Evolutionary conservation across 2,329 filamentous ascomycete genomes (phyloP).

Genomic region (Celoporthe dispersa): DNA sequence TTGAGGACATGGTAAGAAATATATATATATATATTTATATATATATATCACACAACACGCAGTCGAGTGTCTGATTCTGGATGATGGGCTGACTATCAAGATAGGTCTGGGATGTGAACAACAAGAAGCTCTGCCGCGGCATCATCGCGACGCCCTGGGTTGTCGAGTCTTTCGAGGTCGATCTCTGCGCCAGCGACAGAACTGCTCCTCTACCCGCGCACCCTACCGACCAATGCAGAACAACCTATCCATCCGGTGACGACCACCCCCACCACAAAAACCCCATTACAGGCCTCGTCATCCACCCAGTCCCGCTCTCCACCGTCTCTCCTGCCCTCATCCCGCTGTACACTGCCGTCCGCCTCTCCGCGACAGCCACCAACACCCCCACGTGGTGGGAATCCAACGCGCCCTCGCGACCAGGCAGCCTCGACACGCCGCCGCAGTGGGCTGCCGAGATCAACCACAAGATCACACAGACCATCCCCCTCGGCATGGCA

Average conservation of each 20-base stretch:
- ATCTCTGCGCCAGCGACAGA: conserved; percentile 38
- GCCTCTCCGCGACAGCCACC: conserved; percentile 55
- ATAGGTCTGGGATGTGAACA: conserved; percentile 49
- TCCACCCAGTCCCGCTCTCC: conserved; percentile 44
- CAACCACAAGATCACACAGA: conserved; percentile 47
- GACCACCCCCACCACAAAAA: conserved; percentile 41
- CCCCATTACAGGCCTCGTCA: conserved; percentile 55
- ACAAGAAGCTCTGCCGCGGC: conserved; percentile 51
- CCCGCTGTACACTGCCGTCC: conserved; percentile 57
- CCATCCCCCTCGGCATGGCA: conserved; percentile 51
- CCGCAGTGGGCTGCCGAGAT: conserved; percentile 55
- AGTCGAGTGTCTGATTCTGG: not conserved
- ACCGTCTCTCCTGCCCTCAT: conserved; percentile 37
- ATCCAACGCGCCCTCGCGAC: conserved; percentile 45
- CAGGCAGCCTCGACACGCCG: conserved; percentile 30
- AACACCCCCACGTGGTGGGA: conserved; percentile 57
- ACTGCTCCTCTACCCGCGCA: conserved; percentile 40
- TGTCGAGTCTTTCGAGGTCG: conserved; percentile 55
- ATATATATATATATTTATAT: not conserved
- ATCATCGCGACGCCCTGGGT: conserved; percentile 57
- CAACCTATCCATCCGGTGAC: conserved; percentile 43
- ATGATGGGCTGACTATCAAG: not conserved
- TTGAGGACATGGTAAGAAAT: conserved; percentile 54
- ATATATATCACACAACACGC: not conserved
- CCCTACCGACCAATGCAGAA: conserved; percentile 49